Percentiles rank a stretch among this genome's conserved stretches.
Evolutionary conservation across 2,329 filamentous ascomycete genomes (phyloP).

Genomic region (Arachnopeziza araneosa): DNA sequence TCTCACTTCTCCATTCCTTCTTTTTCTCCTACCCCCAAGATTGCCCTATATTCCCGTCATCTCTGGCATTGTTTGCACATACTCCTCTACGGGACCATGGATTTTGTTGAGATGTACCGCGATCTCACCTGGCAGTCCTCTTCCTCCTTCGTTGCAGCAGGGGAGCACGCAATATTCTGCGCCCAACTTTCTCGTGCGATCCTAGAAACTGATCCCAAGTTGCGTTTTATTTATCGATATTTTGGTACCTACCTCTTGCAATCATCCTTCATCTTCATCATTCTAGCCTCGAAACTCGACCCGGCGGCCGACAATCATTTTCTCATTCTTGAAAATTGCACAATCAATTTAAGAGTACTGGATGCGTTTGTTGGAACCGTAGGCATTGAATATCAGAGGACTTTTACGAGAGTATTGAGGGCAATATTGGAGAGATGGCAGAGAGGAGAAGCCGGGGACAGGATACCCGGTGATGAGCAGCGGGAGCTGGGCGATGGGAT

Average conservation of each 20-base stretch:
- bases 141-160: neutral
- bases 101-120: slow-evolving; percentile 1
- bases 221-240: slow-evolving; percentile 1
- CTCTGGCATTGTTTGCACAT: slow-evolving; percentile 3
- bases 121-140: neutral
- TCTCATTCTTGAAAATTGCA: slow-evolving; percentile 1
- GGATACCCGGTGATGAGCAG: neutral
- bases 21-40: neutral
- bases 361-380: neutral
- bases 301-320: neutral
- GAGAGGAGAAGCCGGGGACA: neutral
- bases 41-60: neutral
- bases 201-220: neutral
- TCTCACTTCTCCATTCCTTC: neutral
- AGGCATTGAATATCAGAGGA: neutral
- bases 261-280: slow-evolving; percentile 4
- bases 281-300: neutral
- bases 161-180: neutral
- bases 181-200: neutral
- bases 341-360: neutral
- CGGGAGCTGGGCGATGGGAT: neutral
- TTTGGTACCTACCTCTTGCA: slow-evolving; percentile 1
- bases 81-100: neutral
- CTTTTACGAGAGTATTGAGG: neutral
- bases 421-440: neutral